Evolutionary conservation across 139 green algal species (phyloP).

Genomic region (Choricystis sp.): DNA sequence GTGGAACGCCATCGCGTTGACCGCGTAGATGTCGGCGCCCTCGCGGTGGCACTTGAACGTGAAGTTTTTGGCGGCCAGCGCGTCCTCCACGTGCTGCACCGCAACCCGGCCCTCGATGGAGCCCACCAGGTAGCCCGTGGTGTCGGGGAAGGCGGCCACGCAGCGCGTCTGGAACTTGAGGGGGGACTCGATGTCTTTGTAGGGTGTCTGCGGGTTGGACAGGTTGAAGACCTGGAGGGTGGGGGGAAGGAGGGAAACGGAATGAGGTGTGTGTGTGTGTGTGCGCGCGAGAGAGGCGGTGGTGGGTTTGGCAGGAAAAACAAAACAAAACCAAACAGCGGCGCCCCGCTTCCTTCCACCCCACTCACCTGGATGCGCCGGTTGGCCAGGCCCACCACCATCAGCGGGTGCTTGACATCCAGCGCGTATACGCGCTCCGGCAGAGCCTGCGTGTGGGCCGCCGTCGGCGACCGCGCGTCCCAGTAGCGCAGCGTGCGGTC

Average conservation of each 20-base stretch:
- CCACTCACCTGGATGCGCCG: conserved; percentile 34
- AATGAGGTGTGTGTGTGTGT: no score
- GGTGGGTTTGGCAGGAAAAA: no score
- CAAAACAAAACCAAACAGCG: not conserved
- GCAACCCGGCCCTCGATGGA: conserved; percentile 85
- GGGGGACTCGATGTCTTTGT: conserved; percentile 72
- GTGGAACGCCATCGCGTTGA: conserved; percentile 91
- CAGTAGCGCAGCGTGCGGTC: conserved; percentile 60
- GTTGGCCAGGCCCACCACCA: conserved; percentile 58
- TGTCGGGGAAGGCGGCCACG: conserved; percentile 69
- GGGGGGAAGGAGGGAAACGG: no score
- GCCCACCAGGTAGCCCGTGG: conserved; percentile 78
- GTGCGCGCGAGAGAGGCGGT: no score
- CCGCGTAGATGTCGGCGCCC: conserved; percentile 76
- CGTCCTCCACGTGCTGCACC: conserved; percentile 91
- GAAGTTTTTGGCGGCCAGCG: conserved; percentile 69
- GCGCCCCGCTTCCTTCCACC: no score
- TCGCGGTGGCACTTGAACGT: conserved; percentile 87
- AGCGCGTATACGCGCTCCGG: conserved; percentile 81
- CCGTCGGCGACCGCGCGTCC: conserved; percentile 50
- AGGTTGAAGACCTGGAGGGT: conserved; percentile 56
- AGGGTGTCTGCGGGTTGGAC: conserved; percentile 35
- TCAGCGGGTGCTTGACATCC: conserved; percentile 46
- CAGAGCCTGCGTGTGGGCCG: conserved; percentile 49
- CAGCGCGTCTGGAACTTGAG: conserved; percentile 96